Evolutionary conservation across 192 early-diverging fungal genomes (phyloP), one percentile per base, ranked within the genome.

Genomic region (Dispira parvispora): DNA sequence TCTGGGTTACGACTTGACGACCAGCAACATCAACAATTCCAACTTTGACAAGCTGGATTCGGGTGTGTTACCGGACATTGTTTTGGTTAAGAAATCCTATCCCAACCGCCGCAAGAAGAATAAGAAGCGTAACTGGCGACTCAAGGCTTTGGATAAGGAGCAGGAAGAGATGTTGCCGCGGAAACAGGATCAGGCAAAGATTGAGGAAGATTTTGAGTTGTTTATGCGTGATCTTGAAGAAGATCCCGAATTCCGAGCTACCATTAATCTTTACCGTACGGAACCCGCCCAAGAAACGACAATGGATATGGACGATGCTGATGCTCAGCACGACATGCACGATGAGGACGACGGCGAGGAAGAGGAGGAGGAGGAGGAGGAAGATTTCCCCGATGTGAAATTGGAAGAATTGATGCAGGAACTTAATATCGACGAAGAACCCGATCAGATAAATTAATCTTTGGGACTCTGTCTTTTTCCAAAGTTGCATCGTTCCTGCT

Each of bases 221-320:
- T 99, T 99, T 78, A 75, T 96, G 85, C 84, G 91, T 66, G 96
- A 99, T 76, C 76, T 99, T 53, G 96, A 99, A 75, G 96, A 99
- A 75, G 96, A 99, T 78, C 80, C 91, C 27, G 96, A 99, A 75
- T 81, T 97, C 62, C 80, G 96, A 60, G 85, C 88, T 65, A 90
- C 88, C 67, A 76, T 99, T 65, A 95, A 99, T 65, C 79, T 99
- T 49, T 99, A 92, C 82, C 94, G 92, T 76, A 69, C 66, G 66
- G 65, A 71, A 18, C 64, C 58, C 20, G 13, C 52, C 10, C 25
- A 72, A 38, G n/a, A 38, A 57, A 65, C 49, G 44, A 71, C 16
- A 62, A 63, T 21, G 20, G 64, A 60, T 23, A 68, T 54, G 25
- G 23, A 61, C 66, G 32, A 52, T 62, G 44, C 13, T 32, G 1